These are phyloP conservation scores for Eustoma russellianum DNA, from an alignment of 257 asterid genomes.

Conservation along the genomic window DNA sequence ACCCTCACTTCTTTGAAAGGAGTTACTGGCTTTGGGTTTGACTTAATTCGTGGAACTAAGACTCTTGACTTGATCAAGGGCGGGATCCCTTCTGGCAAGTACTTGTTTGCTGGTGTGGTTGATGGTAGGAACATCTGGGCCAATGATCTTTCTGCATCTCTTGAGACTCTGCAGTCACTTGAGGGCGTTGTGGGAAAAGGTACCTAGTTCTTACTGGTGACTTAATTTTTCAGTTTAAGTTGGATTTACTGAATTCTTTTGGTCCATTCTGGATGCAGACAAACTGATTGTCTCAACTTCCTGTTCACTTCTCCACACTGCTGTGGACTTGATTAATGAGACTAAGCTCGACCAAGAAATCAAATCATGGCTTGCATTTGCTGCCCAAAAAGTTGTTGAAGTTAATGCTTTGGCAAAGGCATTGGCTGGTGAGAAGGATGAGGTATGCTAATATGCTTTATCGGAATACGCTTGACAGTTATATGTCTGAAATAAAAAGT, in stretches of 20 bases:
- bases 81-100: constrained; percentile 75
- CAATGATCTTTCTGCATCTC: constrained; percentile 68
- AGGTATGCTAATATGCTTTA: constrained; percentile 44
- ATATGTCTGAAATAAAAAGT: neutral
- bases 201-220: constrained; percentile 14
- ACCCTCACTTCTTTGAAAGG: constrained; percentile 61
- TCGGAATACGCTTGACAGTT: too few relatives aligned
- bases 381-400: constrained; percentile 91
- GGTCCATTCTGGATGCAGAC: constrained; percentile 36
- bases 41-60: constrained; percentile 73
- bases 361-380: constrained; percentile 96
- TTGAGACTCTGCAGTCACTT: constrained; percentile 43
- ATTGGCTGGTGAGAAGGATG: constrained; percentile 66
- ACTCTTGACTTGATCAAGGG: constrained; percentile 72
- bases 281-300: constrained; percentile 95
- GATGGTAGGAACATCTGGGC: constrained; percentile 99
- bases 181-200: constrained; percentile 89
- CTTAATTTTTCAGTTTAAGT: neutral
- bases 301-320: constrained; percentile 87
- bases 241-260: neutral
- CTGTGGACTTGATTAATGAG: constrained; percentile 86
- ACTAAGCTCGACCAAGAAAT: constrained; percentile 80
- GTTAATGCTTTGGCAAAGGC: constrained; percentile 96
- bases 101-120: constrained; percentile 91
- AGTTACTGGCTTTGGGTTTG: constrained; percentile 73